Base-by-base conservation (phyloP, 2,329 filamentous ascomycete genomes). In the Fusarium sp. region DNA sequence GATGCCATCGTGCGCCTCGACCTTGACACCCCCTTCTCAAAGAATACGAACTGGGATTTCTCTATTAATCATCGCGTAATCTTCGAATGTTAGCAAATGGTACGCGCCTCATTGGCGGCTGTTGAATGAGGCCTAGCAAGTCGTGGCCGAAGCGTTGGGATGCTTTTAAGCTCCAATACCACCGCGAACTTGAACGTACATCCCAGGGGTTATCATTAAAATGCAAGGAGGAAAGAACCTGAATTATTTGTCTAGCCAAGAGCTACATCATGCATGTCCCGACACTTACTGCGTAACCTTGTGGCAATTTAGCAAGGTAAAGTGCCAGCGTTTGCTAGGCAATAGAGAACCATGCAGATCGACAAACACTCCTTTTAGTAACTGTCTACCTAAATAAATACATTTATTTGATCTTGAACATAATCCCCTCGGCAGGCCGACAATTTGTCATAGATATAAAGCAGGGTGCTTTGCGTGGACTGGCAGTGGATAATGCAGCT, bases 11-110 rank as follows among this genome's bases (percentile, higher is more conserved):
- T 3, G 14, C 6, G 9, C 9, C 44, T 31, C 31, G n/a, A 10
- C 11, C 28, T 24, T 14, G 7, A 18, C 45, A 18, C 13, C 18
- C 3, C 31, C 15, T 13, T n/a, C 22, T 3, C 18, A n/a, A 13
- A 18, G 6, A 13, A 18, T 8, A n/a, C 5, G 5, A 18, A 31
- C 3, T 5, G 31, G 20, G 28, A 13, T 15, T 31, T 31, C 15
- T 30, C 2, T 1, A 22, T 22, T 4, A 15, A 22, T 5, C 9
- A 11, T 6, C 7, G 18, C 14, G 3, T 48, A 13, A 0, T 18
- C 5, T 31, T 13, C 26, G 11, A 18, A 11, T 18, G 7, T 13
- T 16, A 7, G 11, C 3, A 18, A 48, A 11, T 10, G 7, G 10
- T 31, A 11, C 16, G 3, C n/a, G 20, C 8, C 12, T 20, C 16